Evolutionary conservation across 2,329 filamentous ascomycete genomes (phyloP), one percentile per base, ranked within the genome.

Genomic region (Alternaria sp.): DNA sequence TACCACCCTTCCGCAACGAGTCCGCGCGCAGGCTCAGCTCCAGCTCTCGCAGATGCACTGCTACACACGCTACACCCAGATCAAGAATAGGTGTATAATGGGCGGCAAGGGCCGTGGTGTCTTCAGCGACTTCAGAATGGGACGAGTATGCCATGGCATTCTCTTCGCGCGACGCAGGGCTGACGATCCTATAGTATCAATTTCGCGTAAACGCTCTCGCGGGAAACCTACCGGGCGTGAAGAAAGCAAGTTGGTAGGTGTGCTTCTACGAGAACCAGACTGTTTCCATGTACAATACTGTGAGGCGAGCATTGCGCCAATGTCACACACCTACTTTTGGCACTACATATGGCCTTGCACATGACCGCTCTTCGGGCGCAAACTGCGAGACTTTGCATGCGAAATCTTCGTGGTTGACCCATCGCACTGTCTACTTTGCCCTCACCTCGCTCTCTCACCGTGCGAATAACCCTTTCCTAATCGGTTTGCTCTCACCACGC

Each of bases 1-100:
- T 82, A 96, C 93, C 30, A 91, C 90, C 1, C 90, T 99, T 4
- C 89, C 94, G 2, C 86, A 89, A 60, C 89, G 94, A 75, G 89
- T 92, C 55, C 92, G 96, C 75, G 93, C 93, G 66, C 92, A 97
- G 80, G 96, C 96, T 45, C 95, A 98, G 84, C 88, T 99, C 60
- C 91, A 98, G 83, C 86, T 99, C 70, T 89, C 91, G 4, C 91
- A 97, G 83, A 97, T 98, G 95, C 94, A 97, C 84, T 90, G 89
- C 85, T 98, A 98, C 83, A 98, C 96, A 37, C 88, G 94, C 65
- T 89, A 93, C 62, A 97, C 95, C 54, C 94, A 97, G 85, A 94
- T 99, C 80, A 90, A 91, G 80, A 98, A 97, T 83, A 86, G 96
- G 71, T 99, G 96, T 84, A 90, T 97, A 57, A 87, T 95, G 79